phyloP scores from a whole-genome alignment of 306 rosid species.

The Cucurbita ficifolia region DNA sequence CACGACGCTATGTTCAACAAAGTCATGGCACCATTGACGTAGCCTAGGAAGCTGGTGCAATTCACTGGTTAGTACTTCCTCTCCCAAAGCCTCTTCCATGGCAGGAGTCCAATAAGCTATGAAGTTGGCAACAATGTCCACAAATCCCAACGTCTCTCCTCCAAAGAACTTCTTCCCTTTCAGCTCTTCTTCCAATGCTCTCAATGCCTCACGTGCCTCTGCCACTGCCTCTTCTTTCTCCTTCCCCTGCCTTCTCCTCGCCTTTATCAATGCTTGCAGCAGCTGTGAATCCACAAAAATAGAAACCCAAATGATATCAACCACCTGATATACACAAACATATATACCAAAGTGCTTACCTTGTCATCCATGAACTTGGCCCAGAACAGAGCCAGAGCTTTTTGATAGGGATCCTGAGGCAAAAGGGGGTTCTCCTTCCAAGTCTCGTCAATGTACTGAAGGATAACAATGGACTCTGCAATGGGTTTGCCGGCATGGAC shows the following conservation, averaged over 20 bases:
- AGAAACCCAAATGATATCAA: no score
- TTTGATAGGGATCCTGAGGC: background rate
- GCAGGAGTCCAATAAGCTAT: conserved; percentile 32
- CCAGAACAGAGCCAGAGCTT: background rate
- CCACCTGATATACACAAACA: no score
- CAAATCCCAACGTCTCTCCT: conserved; percentile 32
- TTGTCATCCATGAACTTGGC: background rate
- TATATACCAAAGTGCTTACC: background rate
- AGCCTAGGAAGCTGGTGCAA: conserved; percentile 21
- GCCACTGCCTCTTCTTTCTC: conserved; percentile 19
- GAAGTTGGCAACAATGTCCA: conserved; percentile 29
- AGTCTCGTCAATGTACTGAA: background rate
- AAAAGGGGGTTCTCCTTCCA: background rate
- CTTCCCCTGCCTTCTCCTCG: conserved; percentile 4
- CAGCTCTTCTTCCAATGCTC: conserved; percentile 36
- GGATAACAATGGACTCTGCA: background rate
- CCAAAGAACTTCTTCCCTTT: conserved; percentile 40
- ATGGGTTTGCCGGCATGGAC: background rate
- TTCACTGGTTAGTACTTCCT: conserved; percentile 7
- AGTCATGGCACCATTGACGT: conserved; percentile 27
- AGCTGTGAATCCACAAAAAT: background rate
- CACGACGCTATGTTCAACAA: conserved; percentile 11
- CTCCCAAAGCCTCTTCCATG: conserved; percentile 24
- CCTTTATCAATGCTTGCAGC: conserved; percentile 1
- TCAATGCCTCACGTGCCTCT: conserved; percentile 18